phyloP scores from a whole-genome alignment of 768 basidiomycete species.

The Hygrocybe coccinea region DNA sequence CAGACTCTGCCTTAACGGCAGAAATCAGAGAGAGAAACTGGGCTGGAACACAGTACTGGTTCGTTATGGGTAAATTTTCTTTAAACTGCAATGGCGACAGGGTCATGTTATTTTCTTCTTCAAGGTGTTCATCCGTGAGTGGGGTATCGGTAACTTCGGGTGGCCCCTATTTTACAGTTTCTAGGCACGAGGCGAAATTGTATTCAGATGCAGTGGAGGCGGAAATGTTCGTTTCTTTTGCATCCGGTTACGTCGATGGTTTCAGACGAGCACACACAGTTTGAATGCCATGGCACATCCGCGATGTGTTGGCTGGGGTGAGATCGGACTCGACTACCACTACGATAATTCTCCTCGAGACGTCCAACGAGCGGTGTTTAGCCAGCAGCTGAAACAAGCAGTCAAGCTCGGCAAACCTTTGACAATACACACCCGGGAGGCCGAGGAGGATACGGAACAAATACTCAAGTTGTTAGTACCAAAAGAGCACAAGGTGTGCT shows the following conservation, averaged over 20 bases:
- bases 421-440: slow-evolving; percentile 84
- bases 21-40: slow-evolving; percentile 49
- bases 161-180: not conserved
- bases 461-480: slow-evolving; percentile 78
- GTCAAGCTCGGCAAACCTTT: slow-evolving; percentile 68
- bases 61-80: slow-evolving; percentile 64
- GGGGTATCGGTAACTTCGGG: not conserved
- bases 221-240: slow-evolving; percentile 48
- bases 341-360: slow-evolving; percentile 73
- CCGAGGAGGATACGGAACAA: slow-evolving; percentile 74
- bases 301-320: slow-evolving; percentile 83
- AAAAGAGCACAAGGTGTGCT: slow-evolving; percentile 52
- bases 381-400: slow-evolving; percentile 63
- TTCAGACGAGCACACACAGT: slow-evolving; percentile 31
- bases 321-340: slow-evolving; percentile 84
- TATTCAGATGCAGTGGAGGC: slow-evolving; percentile 67
- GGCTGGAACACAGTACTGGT: slow-evolving; percentile 74
- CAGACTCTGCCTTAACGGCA: slow-evolving; percentile 58
- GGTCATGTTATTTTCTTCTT: not conserved
- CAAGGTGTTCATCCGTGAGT: slow-evolving; percentile 72
- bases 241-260: not conserved
- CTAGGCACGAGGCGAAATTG: slow-evolving; percentile 63
- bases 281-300: slow-evolving; percentile 74
- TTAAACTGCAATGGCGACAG: not conserved
- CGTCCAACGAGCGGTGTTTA: slow-evolving; percentile 61